Evolutionary conservation across 2,329 filamentous ascomycete genomes (phyloP), one percentile per base, ranked within the genome.

Genomic region (Trichoderma guizhouense): DNA sequence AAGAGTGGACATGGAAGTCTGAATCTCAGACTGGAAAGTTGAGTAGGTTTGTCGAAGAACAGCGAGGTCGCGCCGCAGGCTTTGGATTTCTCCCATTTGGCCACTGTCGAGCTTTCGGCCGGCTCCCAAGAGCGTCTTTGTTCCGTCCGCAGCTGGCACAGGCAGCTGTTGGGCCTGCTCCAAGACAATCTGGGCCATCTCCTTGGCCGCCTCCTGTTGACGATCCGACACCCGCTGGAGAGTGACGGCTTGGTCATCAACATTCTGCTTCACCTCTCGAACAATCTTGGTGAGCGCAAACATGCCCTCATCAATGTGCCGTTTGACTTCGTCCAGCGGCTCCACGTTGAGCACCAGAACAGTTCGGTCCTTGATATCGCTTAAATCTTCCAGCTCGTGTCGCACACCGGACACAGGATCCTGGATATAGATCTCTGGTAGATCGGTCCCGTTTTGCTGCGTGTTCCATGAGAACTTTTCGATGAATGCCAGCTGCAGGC

Each of bases 401-500:
- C 96, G 92, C n/a, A 99, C 93, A 0, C 96, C 96, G 9, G 96
- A 98, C 3, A 98, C 88, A 0, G 95, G 92, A 79, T 99, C 96
- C 80, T 99, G 96, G 18, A 99, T 96, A 80, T 99, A 98, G 18
- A 99, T 98, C 77, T 99, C 96, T 0, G 96, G 96, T 60, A 99
- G 84, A 79, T 99, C 96, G 15, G 90, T 89, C 8, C 96, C 96
- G 77, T 98, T 97, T 73, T 94, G 92, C 76, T 98, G 95, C 1
- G 95, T 98, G 77, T 97, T 98, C 95, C 97, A 99, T 0, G 95
- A 96, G 79, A 99, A 99, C 80, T 98, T 99, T 76, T 99, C 96
- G 76, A 99, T 99, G 77, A 99, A 99, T 1, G 96, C 95, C 32
- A 99, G 87, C 80, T 99, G 95, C 72, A 99, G 82, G 28, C 95